A percentile compares a stretch with the other conserved stretches of the same genome.
Conservation (phyloP, 345 rosid species). For the Boechera divaricarpa region DNA sequence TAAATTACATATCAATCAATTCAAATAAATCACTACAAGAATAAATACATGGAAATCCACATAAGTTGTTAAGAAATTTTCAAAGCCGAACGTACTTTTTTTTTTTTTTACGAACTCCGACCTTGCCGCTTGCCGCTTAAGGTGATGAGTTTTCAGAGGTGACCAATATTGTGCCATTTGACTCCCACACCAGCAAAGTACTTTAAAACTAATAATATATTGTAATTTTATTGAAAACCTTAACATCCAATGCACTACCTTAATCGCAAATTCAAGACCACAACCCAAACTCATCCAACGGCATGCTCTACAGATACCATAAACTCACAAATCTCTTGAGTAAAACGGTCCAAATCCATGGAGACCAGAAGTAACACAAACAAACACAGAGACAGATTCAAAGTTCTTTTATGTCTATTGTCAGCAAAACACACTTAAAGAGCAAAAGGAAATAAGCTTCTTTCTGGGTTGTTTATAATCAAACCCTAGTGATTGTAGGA, state of each 20-base stretch:
- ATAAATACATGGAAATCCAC: not conserved
- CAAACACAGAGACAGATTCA: slow-evolving; percentile 28
- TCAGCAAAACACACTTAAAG: slow-evolving; percentile 29
- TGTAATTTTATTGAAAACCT: not conserved
- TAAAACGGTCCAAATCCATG: slow-evolving; percentile 21
- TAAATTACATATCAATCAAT: not conserved
- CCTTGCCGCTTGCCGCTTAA: too few species aligned
- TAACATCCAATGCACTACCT: slow-evolving; percentile 7
- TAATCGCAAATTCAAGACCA: not conserved
- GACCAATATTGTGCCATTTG: too few species aligned
- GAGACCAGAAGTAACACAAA: slow-evolving; percentile 22
- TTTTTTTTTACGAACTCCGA: too few species aligned
- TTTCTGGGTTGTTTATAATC: slow-evolving; percentile 28
- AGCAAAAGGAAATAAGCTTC: slow-evolving; percentile 8
- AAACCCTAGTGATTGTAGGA: slow-evolving; percentile 57
- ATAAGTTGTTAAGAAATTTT: not conserved
- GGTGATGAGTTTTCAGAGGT: not conserved
- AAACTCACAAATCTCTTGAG: slow-evolving; percentile 13
- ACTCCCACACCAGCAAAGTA: too few species aligned
- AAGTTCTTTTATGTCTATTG: slow-evolving; percentile 14
- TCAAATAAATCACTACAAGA: not conserved
- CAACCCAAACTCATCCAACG: slow-evolving; percentile 10
- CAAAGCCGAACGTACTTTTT: not conserved
- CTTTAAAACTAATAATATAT: not conserved
- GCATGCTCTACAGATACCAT: slow-evolving; percentile 21